These are phyloP conservation scores for Dioscorea cayenensis DNA, from an alignment of 116 monocot species.

Conservation along the genomic window DNA sequence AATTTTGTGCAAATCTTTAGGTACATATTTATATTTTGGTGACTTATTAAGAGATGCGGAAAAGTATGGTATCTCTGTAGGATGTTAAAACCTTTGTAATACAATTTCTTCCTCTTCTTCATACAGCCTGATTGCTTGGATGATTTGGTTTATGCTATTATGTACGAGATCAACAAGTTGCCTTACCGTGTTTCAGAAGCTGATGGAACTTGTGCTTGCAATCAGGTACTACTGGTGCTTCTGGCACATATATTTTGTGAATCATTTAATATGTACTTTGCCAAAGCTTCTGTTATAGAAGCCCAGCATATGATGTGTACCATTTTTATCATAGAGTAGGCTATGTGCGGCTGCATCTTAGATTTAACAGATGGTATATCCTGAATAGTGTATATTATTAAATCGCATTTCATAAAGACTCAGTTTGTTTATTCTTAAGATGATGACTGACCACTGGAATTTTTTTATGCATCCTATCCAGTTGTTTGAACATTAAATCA, in stretches of 20 bases:
- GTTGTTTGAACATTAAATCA: no score
- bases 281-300: no score
- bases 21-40: neutral
- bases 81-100: neutral
- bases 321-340: no score
- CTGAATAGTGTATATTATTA: no score
- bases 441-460: no score
- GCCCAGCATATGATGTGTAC: no score
- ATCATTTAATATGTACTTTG: no score
- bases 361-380: no score
- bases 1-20: neutral
- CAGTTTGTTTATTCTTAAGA: no score
- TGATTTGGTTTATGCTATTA: slow-evolving; percentile 87
- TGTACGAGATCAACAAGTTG: slow-evolving; percentile 82
- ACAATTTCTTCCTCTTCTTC: neutral
- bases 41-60: neutral
- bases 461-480: no score
- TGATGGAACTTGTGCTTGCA: slow-evolving; percentile 83
- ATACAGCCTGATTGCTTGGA: slow-evolving; percentile 75
- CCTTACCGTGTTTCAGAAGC: slow-evolving; percentile 82
- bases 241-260: neutral
- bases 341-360: neutral
- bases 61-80: neutral
- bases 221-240: slow-evolving; percentile 57
- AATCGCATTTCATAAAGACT: no score